Conservation (phyloP, 768 basidiomycete genomes). For the Collybia mongolica region DNA sequence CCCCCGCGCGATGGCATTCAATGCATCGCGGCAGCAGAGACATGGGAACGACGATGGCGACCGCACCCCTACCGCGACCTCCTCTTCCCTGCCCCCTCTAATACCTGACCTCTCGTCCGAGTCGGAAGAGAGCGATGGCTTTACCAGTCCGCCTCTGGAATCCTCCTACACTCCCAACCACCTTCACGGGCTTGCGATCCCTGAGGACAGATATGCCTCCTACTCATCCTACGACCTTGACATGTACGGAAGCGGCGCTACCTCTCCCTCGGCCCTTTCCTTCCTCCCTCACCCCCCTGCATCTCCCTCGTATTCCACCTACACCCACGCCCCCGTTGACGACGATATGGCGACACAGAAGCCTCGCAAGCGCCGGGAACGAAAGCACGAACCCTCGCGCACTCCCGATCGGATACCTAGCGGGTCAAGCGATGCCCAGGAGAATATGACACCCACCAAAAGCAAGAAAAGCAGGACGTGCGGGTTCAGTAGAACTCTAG, state of each 20-base stretch:
- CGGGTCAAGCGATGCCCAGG: constrained; percentile 8
- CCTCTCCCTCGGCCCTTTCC: constrained; percentile 23
- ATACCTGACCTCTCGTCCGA: constrained; percentile 63
- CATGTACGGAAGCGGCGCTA: constrained; percentile 11
- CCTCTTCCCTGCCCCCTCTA: constrained; percentile 38
- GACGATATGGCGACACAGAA: constrained; percentile 15
- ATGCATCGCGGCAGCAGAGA: constrained; percentile 11
- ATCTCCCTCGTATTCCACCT: constrained; percentile 14
- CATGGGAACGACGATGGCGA: constrained; percentile 9
- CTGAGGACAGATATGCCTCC: constrained; percentile 11
- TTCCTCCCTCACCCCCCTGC: constrained; percentile 38
- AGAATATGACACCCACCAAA: constrained; percentile 12
- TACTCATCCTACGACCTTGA: constrained; percentile 13
- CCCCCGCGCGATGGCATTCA: constrained; percentile 36
- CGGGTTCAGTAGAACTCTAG: constrained; percentile 14
- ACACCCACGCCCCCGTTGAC: constrained; percentile 10
- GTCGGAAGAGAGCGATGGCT: constrained; percentile 65
- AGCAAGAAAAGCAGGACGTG: constrained; percentile 15
- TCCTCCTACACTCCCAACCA: constrained; percentile 14
- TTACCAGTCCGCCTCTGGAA: constrained; percentile 33
- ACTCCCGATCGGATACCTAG: constrained; percentile 40
- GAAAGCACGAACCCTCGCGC: constrained; percentile 32
- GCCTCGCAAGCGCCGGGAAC: constrained; percentile 24
- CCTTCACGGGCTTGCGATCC: constrained; percentile 27
- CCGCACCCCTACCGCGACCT: constrained; percentile 11